phyloP scores from a whole-genome alignment of 441 rosid species.

The Arabidopsis lyrata region DNA sequence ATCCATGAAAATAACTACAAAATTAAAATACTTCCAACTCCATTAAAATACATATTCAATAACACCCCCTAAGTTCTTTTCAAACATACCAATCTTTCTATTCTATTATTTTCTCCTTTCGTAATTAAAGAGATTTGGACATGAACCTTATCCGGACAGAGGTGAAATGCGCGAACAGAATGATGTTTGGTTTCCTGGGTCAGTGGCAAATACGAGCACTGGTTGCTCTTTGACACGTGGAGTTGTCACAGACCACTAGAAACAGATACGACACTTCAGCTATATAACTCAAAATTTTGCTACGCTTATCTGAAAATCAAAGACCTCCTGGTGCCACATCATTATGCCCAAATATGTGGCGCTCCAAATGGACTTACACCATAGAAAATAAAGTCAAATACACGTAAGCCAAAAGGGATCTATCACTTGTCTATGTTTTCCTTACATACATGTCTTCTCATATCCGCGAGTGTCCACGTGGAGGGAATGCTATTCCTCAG shows the following conservation, averaged over 20 bases:
- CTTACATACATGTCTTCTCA: not conserved
- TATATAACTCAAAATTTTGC: conserved; percentile 1
- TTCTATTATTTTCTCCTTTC: too few relatives aligned
- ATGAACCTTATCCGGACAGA: conserved; percentile 8
- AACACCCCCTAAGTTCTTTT: too few relatives aligned
- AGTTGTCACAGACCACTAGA: conserved; percentile 19
- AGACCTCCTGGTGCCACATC: conserved; percentile 26
- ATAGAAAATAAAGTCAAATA: conserved; percentile 11
- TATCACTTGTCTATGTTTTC: conserved; percentile 6
- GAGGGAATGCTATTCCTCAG: not conserved
- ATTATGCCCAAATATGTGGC: conserved; percentile 1
- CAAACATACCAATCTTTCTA: too few relatives aligned
- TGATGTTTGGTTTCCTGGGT: conserved; percentile 12
- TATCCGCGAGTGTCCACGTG: conserved; percentile 13
- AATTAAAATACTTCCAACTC: too few relatives aligned
- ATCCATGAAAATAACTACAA: too few relatives aligned
- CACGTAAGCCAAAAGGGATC: conserved; percentile 32
- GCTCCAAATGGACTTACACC: conserved; percentile 29
- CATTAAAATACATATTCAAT: too few relatives aligned
- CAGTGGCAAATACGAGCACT: conserved; percentile 11
- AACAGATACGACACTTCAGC: conserved; percentile 28
- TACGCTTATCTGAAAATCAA: conserved; percentile 23
- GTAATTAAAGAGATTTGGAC: not conserved
- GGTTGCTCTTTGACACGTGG: conserved; percentile 12
- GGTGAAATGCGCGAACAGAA: not conserved